Evolutionary conservation across 768 basidiomycete genomes (phyloP).

Genomic region (Psilocybe subaeruginosa): DNA sequence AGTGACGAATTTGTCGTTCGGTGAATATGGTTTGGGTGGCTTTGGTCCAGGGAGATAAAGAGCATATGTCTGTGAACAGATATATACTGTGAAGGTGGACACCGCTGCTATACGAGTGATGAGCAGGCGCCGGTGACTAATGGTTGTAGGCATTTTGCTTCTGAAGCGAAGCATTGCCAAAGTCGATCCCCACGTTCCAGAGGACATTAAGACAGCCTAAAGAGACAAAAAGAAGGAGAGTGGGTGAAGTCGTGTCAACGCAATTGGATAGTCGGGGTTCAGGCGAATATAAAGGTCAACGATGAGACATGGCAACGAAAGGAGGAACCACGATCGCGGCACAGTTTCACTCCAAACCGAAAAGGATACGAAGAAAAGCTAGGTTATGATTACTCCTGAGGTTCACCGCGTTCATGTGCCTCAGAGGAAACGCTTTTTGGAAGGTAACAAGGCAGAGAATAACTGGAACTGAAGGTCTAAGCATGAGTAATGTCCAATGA

Average conservation of each 20-base stretch:
- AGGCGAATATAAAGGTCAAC: not conserved
- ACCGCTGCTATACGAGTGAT: slow-evolving; percentile 13
- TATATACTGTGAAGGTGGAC: slow-evolving; percentile 18
- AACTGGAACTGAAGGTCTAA: too few species aligned
- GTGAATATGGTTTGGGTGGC: slow-evolving; percentile 11
- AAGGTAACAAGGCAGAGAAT: too few species aligned
- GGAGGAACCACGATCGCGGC: slow-evolving; percentile 5
- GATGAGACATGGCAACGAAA: not conserved
- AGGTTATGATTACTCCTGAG: not conserved
- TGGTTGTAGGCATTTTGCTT: slow-evolving; percentile 3
- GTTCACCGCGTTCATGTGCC: too few species aligned
- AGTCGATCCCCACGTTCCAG: not conserved
- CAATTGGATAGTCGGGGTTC: not conserved
- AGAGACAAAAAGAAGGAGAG: not conserved
- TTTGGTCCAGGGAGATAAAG: slow-evolving; percentile 8
- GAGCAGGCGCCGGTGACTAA: slow-evolving; percentile 11
- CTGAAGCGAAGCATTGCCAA: not conserved
- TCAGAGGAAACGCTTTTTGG: too few species aligned
- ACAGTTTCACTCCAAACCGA: not conserved
- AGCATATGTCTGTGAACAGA: slow-evolving; percentile 19
- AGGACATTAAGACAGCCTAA: not conserved
- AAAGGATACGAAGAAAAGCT: not conserved
- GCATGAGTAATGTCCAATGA: too few species aligned
- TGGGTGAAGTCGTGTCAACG: not conserved
- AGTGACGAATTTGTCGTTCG: slow-evolving; percentile 16